Percentiles rank a stretch among this genome's conserved stretches.
Conservation (phyloP, 805 yeast species). For the Diddensiella caesifluorescens region DNA sequence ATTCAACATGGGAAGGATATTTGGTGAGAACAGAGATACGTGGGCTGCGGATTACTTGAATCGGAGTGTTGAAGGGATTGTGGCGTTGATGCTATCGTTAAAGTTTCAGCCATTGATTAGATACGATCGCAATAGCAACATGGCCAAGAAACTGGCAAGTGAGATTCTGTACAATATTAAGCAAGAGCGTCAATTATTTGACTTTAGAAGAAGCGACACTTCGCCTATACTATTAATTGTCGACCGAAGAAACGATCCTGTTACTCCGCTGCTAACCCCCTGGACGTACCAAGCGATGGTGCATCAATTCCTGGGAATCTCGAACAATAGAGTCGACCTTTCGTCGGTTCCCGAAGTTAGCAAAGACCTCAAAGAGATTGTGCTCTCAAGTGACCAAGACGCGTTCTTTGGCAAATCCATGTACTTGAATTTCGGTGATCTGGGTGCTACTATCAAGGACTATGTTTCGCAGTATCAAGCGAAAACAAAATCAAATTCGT, state of each 20-base stretch:
- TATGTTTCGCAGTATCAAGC: conserved; percentile 78
- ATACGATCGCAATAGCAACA: conserved; percentile 63
- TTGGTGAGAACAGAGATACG: conserved; percentile 32
- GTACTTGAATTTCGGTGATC: conserved; percentile 90
- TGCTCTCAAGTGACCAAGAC: conserved; percentile 64
- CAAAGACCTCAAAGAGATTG: conserved; percentile 59
- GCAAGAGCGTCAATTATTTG: conserved; percentile 52
- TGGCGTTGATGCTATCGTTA: conserved; percentile 61
- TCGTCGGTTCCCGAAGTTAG: conserved; percentile 50
- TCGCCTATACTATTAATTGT: conserved; percentile 70
- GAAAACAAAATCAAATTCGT: conserved; percentile 69
- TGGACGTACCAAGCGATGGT: conserved; percentile 99
- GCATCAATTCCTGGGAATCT: conserved; percentile 81
- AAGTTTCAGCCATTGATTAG: conserved; percentile 75
- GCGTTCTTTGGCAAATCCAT: conserved; percentile 71
- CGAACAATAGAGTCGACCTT: conserved; percentile 72
- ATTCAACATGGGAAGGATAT: conserved; percentile 38
- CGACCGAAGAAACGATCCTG: conserved; percentile 85
- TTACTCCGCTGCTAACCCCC: conserved; percentile 86
- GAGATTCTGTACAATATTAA: conserved; percentile 42
- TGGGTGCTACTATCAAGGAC: conserved; percentile 77
- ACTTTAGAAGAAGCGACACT: conserved; percentile 55
- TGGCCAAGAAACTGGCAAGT: conserved; percentile 63
- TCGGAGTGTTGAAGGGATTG: conserved; percentile 40
- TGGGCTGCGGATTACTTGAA: conserved; percentile 47